phyloP scores from a whole-genome alignment of 2,329 filamentous ascomycete genomes.

The Rhytidhysteron rufulum region DNA sequence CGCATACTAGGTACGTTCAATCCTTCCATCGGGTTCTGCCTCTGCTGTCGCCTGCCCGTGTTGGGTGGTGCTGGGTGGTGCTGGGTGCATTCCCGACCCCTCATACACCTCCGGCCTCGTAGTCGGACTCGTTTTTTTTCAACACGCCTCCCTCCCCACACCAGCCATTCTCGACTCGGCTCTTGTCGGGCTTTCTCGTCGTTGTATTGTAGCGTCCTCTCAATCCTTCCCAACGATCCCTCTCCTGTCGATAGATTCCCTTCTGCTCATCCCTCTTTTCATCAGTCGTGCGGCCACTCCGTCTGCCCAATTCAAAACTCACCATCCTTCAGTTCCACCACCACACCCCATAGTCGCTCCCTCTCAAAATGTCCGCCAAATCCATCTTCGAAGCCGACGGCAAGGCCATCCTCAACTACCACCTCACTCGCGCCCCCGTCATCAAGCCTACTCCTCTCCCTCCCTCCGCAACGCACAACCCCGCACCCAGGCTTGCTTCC shows the following conservation, averaged over 20 bases:
- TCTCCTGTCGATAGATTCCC: constrained; percentile 12
- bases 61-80: too few species aligned
- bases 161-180: constrained; percentile 7
- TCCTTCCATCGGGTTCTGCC: too few species aligned
- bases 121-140: too few species aligned
- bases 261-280: constrained; percentile 8
- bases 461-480: constrained; percentile 79
- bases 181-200: constrained; percentile 3
- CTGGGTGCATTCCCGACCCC: too few species aligned
- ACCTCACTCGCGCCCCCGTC: constrained; percentile 93
- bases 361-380: constrained; percentile 80
- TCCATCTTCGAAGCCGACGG: constrained; percentile 98
- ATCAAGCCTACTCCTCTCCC: constrained; percentile 98
- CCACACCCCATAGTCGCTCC: constrained; percentile 12
- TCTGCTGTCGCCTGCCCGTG: too few species aligned
- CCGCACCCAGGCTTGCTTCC: constrained; percentile 83
- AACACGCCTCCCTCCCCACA: constrained; percentile 1
- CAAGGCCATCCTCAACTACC: constrained; percentile 99
- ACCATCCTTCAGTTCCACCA: constrained; percentile 12
- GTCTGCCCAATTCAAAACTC: constrained; percentile 17
- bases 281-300: constrained; percentile 9
- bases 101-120: too few species aligned
- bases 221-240: constrained; percentile 12
- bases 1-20: too few species aligned
- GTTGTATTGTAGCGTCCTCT: constrained; percentile 6